Evolutionary conservation across 2,329 filamentous ascomycete species (phyloP).

Genomic region (Fusarium sp.): DNA sequence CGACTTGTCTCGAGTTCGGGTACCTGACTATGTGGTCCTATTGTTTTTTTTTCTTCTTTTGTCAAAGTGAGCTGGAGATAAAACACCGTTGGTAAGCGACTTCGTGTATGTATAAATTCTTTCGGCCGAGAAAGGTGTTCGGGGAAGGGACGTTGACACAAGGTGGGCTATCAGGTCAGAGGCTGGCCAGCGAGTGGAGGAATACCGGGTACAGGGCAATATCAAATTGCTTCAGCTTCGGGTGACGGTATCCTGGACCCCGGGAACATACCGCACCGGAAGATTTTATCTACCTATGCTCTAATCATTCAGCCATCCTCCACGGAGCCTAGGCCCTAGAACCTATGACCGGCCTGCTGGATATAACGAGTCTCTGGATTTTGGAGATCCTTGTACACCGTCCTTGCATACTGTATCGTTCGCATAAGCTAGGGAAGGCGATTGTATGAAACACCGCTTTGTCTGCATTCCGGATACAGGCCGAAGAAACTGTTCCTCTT

Average conservation of each 20-base stretch:
- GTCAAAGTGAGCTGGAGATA: background rate
- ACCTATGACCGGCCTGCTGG: conserved; percentile 4
- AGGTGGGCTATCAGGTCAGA: background rate
- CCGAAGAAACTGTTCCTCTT: conserved; percentile 7
- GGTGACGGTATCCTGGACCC: conserved; percentile 19
- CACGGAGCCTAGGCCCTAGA: background rate
- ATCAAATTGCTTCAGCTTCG: conserved; percentile 6
- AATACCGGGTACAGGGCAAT: background rate
- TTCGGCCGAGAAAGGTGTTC: conserved; percentile 14
- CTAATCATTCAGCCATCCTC: background rate
- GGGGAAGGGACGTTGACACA: background rate
- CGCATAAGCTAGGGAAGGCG: background rate
- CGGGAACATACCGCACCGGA: conserved; percentile 17
- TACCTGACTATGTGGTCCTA: background rate
- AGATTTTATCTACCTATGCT: conserved; percentile 1
- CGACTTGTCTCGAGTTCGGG: conserved; percentile 14
- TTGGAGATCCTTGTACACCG: background rate
- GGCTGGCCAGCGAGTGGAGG: conserved; percentile 5
- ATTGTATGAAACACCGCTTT: conserved; percentile 5
- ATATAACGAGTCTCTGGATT: conserved; percentile 4
- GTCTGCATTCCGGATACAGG: conserved; percentile 1
- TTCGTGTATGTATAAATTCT: background rate
- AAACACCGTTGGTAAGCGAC: conserved; percentile 2
- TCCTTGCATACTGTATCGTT: background rate
- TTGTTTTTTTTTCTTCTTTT: background rate